A percentile compares a stretch with the other conserved stretches of the same genome.
These are phyloP conservation scores for Gaillardinia entomophila DNA, from an alignment of 805 yeast species.

Conservation along the genomic window DNA sequence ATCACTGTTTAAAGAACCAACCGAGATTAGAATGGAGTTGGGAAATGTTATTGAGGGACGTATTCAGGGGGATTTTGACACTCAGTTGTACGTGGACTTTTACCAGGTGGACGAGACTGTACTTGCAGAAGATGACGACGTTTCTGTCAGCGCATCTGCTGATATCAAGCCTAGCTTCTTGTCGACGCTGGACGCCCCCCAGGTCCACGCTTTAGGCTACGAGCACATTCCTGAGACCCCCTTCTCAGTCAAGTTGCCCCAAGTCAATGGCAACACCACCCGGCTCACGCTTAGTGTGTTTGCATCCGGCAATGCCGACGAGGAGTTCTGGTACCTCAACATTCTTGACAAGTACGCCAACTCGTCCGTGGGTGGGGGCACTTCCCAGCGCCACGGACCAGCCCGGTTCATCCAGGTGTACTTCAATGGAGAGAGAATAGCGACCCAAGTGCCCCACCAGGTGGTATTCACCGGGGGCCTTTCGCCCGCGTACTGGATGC, in stretches of 20 bases:
- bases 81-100: conserved; percentile 47
- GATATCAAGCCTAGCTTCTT: conserved; percentile 16
- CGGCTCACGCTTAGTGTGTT: conserved; percentile 53
- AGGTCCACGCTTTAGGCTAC: conserved; percentile 32
- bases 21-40: conserved; percentile 39
- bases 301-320: conserved; percentile 71
- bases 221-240: conserved; percentile 35
- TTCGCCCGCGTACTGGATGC: conserved; percentile 76
- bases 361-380: conserved; percentile 32
- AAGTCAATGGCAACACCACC: conserved; percentile 50
- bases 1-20: neutral
- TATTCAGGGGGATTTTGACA: conserved; percentile 57
- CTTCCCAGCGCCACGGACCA: conserved; percentile 62
- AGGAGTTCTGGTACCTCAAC: conserved; percentile 81
- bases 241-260: conserved; percentile 37
- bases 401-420: conserved; percentile 60
- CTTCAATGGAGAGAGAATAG: conserved; percentile 54
- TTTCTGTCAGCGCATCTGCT: neutral
- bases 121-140: neutral
- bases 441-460: conserved; percentile 63
- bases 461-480: conserved; percentile 77
- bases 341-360: conserved; percentile 42
- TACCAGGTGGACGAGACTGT: conserved; percentile 22
- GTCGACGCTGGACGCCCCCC: conserved; percentile 28
- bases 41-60: conserved; percentile 48